Percentiles rank a stretch among this genome's conserved stretches.
Conservation (phyloP, 768 basidiomycete species). For the Pulveroboletus sp. region DNA sequence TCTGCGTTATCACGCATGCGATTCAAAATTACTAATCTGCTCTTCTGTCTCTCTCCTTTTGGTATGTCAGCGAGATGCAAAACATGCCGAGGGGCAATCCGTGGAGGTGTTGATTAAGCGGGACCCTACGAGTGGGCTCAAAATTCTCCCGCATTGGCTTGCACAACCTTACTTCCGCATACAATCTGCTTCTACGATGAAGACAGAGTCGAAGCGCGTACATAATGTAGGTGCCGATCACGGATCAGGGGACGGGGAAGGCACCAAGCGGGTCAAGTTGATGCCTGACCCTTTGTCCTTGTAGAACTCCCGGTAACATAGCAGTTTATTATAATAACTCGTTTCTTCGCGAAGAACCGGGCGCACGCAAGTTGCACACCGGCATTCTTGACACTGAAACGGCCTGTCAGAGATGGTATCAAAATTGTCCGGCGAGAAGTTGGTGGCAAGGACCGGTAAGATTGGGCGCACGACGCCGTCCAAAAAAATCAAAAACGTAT, state of each 20-base stretch:
- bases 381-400: no score
- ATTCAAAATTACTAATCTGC: neutral
- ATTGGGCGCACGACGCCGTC: no score
- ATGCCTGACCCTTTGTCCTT: neutral
- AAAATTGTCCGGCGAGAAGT: no score
- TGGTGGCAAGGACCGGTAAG: no score
- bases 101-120: conserved; percentile 38
- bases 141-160: conserved; percentile 63
- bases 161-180: conserved; percentile 65
- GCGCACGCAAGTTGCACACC: no score
- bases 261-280: conserved; percentile 10
- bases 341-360: no score
- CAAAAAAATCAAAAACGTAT: no score
- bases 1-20: neutral
- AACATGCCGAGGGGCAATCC: conserved; percentile 26
- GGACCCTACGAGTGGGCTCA: conserved; percentile 49
- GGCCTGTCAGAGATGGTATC: no score
- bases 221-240: neutral
- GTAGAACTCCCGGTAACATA: neutral
- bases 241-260: neutral
- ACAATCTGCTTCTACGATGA: neutral
- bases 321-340: no score
- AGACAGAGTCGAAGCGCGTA: conserved; percentile 8
- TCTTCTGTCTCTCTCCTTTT: neutral
- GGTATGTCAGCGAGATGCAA: conserved; percentile 44